A percentile compares a stretch with the other conserved stretches of the same genome.
phyloP scores from a whole-genome alignment of 805 yeast genomes.

The Pichia nakasei region DNA sequence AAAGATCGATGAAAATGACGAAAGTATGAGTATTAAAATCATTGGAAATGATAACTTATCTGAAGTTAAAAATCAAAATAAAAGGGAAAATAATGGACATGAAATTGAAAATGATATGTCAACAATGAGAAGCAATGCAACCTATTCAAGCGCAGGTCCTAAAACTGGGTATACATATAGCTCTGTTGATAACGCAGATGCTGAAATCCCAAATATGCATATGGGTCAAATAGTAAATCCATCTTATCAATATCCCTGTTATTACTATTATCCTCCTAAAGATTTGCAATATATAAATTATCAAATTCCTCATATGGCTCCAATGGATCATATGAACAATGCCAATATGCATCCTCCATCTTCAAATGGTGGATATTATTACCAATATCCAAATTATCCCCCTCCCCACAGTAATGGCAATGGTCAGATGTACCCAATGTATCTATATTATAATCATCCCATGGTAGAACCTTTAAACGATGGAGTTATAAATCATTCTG shows the following conservation, averaged over 20 bases:
- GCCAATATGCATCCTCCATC: conserved; percentile 12
- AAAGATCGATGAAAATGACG: conserved; percentile 8
- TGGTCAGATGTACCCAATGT: conserved; percentile 23
- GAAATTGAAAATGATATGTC: conserved; percentile 16
- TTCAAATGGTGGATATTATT: conserved; percentile 19
- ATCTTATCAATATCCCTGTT: conserved; percentile 19
- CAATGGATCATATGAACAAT: background rate
- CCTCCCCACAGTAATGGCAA: conserved; percentile 12
- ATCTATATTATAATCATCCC: conserved; percentile 24
- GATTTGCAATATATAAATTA: conserved; percentile 14
- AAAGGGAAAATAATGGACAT: background rate
- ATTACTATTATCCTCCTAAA: conserved; percentile 23
- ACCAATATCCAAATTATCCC: conserved; percentile 20
- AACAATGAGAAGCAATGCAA: conserved; percentile 18
- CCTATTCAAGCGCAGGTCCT: conserved; percentile 23
- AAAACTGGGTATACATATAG: conserved; percentile 23
- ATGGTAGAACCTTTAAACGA: conserved; percentile 3
- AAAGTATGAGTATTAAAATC: conserved; percentile 1
- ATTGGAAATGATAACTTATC: background rate
- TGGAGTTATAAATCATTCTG: background rate
- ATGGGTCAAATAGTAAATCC: background rate
- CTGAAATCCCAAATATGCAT: background rate
- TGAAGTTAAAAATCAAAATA: conserved; percentile 7
- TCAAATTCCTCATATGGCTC: conserved; percentile 2
- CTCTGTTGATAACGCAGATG: conserved; percentile 21